Evolutionary conservation across 495 filamentous ascomycete genomes (phyloP), one percentile per base, ranked within the genome.

Genomic region (Neurospora sp.): DNA sequence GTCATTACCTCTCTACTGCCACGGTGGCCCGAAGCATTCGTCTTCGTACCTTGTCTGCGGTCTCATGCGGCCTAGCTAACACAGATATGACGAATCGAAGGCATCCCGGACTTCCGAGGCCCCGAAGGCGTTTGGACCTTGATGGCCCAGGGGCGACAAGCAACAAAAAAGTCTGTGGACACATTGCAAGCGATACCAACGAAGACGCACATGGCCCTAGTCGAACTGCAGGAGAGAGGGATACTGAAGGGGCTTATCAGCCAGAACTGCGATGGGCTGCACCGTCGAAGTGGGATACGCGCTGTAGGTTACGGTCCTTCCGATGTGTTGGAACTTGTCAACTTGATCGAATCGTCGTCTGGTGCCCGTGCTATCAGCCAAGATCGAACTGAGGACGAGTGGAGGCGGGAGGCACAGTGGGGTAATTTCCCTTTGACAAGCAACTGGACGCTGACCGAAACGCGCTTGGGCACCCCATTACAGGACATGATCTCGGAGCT

Each of bases 181-280:
- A 82, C 82, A 0, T 70, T 85, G 39, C 80, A 85, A 61, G 84
- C 82, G 5, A 79, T 85, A 35, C 82, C 83, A n/a, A 84, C 82
- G 5, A 73, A 77, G 42, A 82, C 83, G 0, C 83, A 86, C 72
- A 86, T 86, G 83, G 84, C 84, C 5, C 79, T 86, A 3, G 84
- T 85, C 1, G 83, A 81, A 72, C 72, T 85, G 53, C 84, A 85
- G 70, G 79, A 83, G 38, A 75, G 73, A 2, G 82, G 81, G 11
- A 70, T 84, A 2, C 44, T 85, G 66, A 85, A 83, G 73, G 81
- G 84, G 73, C 70, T 85, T 35, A 73, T 86, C 42, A 84, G 82
- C 75, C 82, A 85, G 73, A 85, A 86, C 74, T 85, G 83, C 75
- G 83, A 86, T 72, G 83, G 81, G 0, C 74, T 85, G 38, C 83